phyloP scores from a whole-genome alignment of 495 filamentous ascomycete species.

The Lepraria neglecta region DNA sequence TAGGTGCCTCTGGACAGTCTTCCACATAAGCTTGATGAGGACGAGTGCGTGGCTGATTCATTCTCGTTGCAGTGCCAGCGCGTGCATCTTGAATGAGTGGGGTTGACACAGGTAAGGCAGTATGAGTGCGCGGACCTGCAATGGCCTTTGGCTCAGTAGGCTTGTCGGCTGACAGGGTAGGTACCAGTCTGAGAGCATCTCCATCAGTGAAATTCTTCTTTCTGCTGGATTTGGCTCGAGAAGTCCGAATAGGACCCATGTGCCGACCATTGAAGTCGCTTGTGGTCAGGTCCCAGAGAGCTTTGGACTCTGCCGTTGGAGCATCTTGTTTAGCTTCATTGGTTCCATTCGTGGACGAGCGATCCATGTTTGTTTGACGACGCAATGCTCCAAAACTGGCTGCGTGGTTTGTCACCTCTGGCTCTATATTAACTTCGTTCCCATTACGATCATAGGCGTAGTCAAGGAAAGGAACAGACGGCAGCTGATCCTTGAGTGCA shows the following conservation, averaged over 20 bases:
- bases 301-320: neutral
- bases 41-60: neutral
- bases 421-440: slow-evolving; percentile 12
- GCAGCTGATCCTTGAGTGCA: slow-evolving; percentile 16
- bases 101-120: neutral
- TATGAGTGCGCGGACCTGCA: neutral
- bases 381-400: neutral
- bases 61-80: neutral
- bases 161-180: neutral
- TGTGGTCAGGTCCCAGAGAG: neutral
- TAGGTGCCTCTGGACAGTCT: slow-evolving; percentile 1
- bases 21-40: neutral
- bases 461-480: slow-evolving; percentile 14
- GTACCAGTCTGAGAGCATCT: neutral
- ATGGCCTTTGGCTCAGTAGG: neutral
- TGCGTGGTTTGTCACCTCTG: slow-evolving; percentile 2
- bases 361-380: neutral
- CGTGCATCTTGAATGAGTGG: neutral
- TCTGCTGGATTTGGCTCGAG: neutral
- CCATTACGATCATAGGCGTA: slow-evolving; percentile 10
- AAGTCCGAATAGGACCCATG: neutral
- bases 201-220: slow-evolving; percentile 10
- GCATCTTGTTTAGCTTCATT: no score
- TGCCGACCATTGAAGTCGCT: neutral
- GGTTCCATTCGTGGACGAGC: neutral